These are phyloP conservation scores for Backusella westeae DNA, from an alignment of 192 early-diverging fungal genomes.

Conservation along the genomic window DNA sequence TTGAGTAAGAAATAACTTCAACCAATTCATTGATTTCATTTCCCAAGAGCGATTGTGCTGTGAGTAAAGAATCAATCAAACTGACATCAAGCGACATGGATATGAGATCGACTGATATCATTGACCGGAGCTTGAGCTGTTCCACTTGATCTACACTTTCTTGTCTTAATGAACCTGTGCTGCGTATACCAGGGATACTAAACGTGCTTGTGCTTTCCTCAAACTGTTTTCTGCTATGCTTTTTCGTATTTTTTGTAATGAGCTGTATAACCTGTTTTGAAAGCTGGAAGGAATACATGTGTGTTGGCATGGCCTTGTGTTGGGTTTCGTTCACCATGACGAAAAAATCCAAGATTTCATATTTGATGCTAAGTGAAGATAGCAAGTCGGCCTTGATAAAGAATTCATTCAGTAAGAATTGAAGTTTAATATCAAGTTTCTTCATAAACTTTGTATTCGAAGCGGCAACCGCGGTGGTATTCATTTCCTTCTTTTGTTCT, in stretches of 20 bases:
- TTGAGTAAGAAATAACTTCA: constrained; percentile 52
- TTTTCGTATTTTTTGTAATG: constrained; percentile 27
- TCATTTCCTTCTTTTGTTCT: constrained; percentile 40
- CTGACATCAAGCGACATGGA: constrained; percentile 57
- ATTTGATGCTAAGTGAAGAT: constrained; percentile 58
- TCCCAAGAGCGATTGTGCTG: constrained; percentile 70
- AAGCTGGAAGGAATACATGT: constrained; percentile 48
- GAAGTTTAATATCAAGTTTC: constrained; percentile 55
- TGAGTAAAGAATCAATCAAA: constrained; percentile 77
- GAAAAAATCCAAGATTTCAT: constrained; percentile 53
- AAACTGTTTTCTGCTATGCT: background rate
- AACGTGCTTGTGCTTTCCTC: constrained; percentile 42
- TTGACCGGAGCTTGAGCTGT: constrained; percentile 45
- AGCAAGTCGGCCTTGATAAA: constrained; percentile 62
- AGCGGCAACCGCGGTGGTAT: background rate
- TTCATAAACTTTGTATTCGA: constrained; percentile 8
- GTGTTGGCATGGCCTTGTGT: constrained; percentile 30
- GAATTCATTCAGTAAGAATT: constrained; percentile 58
- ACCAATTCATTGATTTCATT: constrained; percentile 74
- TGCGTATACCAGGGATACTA: constrained; percentile 52
- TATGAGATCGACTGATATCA: constrained; percentile 54
- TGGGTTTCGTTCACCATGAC: constrained; percentile 47
- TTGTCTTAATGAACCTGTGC: constrained; percentile 43
- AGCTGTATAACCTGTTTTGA: constrained; percentile 54
- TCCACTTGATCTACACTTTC: constrained; percentile 10